Evolutionary conservation across 768 basidiomycete species (phyloP).

Genomic region (Tephrocybe sp.): DNA sequence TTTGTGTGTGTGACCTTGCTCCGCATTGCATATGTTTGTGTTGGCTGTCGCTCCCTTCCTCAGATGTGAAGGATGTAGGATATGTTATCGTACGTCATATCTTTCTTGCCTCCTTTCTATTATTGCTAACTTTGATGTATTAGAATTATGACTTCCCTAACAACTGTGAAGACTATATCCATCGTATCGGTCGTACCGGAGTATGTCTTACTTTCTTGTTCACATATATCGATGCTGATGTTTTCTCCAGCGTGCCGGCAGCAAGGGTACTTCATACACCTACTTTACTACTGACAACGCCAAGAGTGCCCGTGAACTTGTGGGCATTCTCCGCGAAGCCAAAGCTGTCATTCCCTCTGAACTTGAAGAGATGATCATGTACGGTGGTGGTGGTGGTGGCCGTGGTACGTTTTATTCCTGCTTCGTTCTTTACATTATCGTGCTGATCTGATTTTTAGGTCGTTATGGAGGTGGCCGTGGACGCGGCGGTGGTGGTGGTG

Average conservation of each 20-base stretch:
- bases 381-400: slow-evolving; percentile 77
- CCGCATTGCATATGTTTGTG: slow-evolving; percentile 31
- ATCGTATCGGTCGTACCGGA: slow-evolving; percentile 97
- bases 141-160: slow-evolving; percentile 98
- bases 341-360: slow-evolving; percentile 85
- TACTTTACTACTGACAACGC: slow-evolving; percentile 97
- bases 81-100: slow-evolving; percentile 82
- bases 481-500: slow-evolving; percentile 40
- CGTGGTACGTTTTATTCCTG: slow-evolving; percentile 51
- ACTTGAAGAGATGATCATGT: slow-evolving; percentile 90
- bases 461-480: slow-evolving; percentile 57
- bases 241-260: slow-evolving; percentile 71
- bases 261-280: slow-evolving; percentile 90
- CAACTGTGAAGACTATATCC: slow-evolving; percentile 97
- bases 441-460: slow-evolving; percentile 33
- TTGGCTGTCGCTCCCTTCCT: slow-evolving; percentile 29
- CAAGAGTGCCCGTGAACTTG: slow-evolving; percentile 89
- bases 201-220: slow-evolving; percentile 37
- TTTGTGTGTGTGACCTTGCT: slow-evolving; percentile 31
- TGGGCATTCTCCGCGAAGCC: slow-evolving; percentile 82
- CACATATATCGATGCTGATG: neutral
- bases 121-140: slow-evolving; percentile 10
- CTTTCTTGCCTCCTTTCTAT: slow-evolving; percentile 4
- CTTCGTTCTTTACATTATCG: slow-evolving; percentile 4
- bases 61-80: slow-evolving; percentile 99